Evolutionary conservation across 2,329 filamentous ascomycete species (phyloP), one percentile per base, ranked within the genome.

Genomic region (Aspergillus amoenus): DNA sequence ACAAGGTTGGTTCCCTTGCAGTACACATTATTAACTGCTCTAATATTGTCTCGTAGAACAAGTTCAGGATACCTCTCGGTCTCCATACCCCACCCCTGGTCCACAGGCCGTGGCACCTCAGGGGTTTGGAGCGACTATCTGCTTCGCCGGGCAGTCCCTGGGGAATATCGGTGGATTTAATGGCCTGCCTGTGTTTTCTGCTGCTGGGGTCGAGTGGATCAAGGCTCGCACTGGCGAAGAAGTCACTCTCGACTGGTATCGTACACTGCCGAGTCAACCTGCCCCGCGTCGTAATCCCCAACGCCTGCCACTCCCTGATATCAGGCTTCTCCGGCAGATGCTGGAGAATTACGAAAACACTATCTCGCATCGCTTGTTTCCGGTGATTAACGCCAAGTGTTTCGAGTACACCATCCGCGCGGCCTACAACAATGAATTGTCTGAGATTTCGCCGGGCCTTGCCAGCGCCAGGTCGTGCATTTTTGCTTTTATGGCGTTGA

Each of bases 151-250:
- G 1, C 49, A 49, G 2, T 42, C 49, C 12, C 30, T 59, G 4
- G 48, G 59, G 5, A 61, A 48, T 32, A 56, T 61, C 37, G 56
- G 59, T 15, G 42, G 40, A 1, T 61, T 61, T 34, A 56, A 59
- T 12, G 59, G 59, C 18, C 9, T 49, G 21, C 59, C 56, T 5
- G 51, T 59, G 9, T 48, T 61, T n/a, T 61, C 59, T 21, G 30
- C 39, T 4, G 37, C 48, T 30, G 56, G 59, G 4, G 37, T 39
- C 3, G 17, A 53, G 13, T 61, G 59, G 59, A 55, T 59, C n/a
- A 49, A 56, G 40, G 17, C 30, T 3, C 44, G 48, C 13, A 59
- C 56, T 4, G 59, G 59, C 4, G 44, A 48, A 32, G 49, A 59
- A 2, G 40, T 49, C 12, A 15, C 34, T 46, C 34, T 58, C 8